Conservation (phyloP, 2,329 filamentous ascomycete genomes). For the Cladophialophora bantiana region DNA sequence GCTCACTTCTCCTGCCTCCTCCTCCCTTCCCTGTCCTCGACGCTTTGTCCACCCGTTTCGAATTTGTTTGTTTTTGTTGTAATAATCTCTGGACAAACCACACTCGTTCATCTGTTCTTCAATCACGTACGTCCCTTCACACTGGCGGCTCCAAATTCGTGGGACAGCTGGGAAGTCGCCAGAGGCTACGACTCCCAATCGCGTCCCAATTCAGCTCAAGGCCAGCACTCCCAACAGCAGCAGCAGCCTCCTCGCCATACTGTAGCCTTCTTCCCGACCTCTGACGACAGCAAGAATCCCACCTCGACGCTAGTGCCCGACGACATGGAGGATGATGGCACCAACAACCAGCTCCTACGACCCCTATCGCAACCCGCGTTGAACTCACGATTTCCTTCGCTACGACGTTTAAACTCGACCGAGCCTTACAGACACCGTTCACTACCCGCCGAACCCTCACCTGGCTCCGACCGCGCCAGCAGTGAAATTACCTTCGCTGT, state of each 20-base stretch:
- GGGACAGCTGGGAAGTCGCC: slow-evolving; percentile 41
- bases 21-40: slow-evolving; percentile 20
- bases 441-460: slow-evolving; percentile 38
- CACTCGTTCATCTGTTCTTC: slow-evolving; percentile 27
- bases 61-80: slow-evolving; percentile 23
- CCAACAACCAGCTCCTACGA: slow-evolving; percentile 34
- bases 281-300: slow-evolving; percentile 6
- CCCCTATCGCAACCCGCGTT: slow-evolving; percentile 38
- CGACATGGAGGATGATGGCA: slow-evolving; percentile 38
- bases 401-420: slow-evolving; percentile 39
- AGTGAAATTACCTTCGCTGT: slow-evolving; percentile 42
- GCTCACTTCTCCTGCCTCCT: slow-evolving; percentile 20
- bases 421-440: slow-evolving; percentile 40
- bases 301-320: slow-evolving; percentile 8
- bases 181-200: slow-evolving; percentile 37
- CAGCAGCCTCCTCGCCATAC: slow-evolving; percentile 19
- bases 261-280: slow-evolving; percentile 12
- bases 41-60: slow-evolving; percentile 13
- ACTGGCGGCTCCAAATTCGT: slow-evolving; percentile 34
- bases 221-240: slow-evolving; percentile 19
- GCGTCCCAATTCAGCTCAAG: slow-evolving; percentile 28
- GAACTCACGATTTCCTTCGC: slow-evolving; percentile 41
- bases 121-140: slow-evolving; percentile 17
- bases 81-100: slow-evolving; percentile 28
- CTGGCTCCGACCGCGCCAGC: slow-evolving; percentile 39